These are phyloP conservation scores for Aureobasidium sp. DNA, from an alignment of 2,329 filamentous ascomycete species.

Conservation along the genomic window DNA sequence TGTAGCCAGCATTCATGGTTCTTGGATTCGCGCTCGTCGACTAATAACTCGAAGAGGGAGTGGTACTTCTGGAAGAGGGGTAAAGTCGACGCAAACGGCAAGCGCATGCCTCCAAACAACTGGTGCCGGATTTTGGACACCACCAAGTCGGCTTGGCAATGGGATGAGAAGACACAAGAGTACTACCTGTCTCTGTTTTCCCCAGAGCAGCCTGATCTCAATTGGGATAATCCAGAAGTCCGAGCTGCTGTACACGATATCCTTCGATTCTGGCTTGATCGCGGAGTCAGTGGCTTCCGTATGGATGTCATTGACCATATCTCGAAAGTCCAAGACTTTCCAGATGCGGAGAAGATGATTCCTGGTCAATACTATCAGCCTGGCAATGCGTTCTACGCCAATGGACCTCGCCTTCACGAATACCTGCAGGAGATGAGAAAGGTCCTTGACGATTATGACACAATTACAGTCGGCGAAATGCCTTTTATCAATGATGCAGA, in stretches of 20 bases:
- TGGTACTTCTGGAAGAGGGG: constrained; percentile 52
- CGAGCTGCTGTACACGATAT: constrained; percentile 60
- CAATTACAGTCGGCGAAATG: constrained; percentile 48
- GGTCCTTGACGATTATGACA: constrained; percentile 41
- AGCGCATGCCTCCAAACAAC: constrained; percentile 65
- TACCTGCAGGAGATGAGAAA: constrained; percentile 40
- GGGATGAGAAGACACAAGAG: constrained; percentile 64
- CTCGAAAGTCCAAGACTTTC: constrained; percentile 21
- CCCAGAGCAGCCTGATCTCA: constrained; percentile 71
- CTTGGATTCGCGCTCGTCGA: constrained; percentile 45
- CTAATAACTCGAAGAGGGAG: constrained; percentile 41
- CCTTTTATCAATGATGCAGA: constrained; percentile 40
- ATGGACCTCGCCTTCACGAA: constrained; percentile 39
- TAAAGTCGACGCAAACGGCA: constrained; percentile 42
- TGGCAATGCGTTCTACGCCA: constrained; percentile 20
- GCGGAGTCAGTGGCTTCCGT: constrained; percentile 50
- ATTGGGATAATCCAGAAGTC: constrained; percentile 68
- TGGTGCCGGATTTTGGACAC: constrained; percentile 53
- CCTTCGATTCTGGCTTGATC: constrained; percentile 61
- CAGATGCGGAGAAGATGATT: constrained; percentile 22
- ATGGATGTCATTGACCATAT: constrained; percentile 25
- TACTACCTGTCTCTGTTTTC: constrained; percentile 74
- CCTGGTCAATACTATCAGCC: constrained; percentile 17
- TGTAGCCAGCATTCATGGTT: constrained; percentile 52
- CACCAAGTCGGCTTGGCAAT: constrained; percentile 55